Evolutionary conservation across 306 rosid species (phyloP), one percentile per base, ranked within the genome.

Genomic region (Rosa persica): DNA sequence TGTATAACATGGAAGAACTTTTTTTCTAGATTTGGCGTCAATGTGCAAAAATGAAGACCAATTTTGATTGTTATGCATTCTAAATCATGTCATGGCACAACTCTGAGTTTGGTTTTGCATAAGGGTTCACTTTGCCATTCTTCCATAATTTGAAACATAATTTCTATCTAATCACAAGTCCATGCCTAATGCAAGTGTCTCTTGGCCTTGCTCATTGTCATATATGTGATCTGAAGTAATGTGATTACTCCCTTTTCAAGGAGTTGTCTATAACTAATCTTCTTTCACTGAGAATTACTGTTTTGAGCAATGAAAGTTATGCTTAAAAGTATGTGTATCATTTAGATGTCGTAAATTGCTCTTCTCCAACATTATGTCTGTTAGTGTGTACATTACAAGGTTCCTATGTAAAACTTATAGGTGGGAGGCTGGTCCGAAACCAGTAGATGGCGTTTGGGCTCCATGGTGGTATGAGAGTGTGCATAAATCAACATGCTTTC

Each of bases 351-450:
- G 52, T 39, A 54, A 19, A 34, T 8, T 46, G 65, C 42, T 73
- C 46, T 49, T 20, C 60, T 51, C 19, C 66, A 16, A 48, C 7
- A 39, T 43, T 75, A 12, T 58, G 51, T 75, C 25, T 67, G 51
- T 42, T 20, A n/a, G 15, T 46, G 2, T 10, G 48, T 74, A 34
- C 69, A 51, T 82, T 78, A 78, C 73, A 70, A 78, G 52, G 73
- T 84, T 74, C 73, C 67, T 60, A 72, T 65, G 69, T n/a, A n/a
- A 80, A 67, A 46, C 83, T 62, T 84, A 73, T 87, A 93, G 97
- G 76, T 90, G 97, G 96, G 90, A 89, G 80, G 90, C 93, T 81
- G 96, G 97, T 73, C 89, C 90, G 43, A 93, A 87, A 83, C 81
- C 88, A 78, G 44, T 90, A 79, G 97, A 93, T 86, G 96, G 97